Base-by-base conservation (phyloP, 192 early-diverging fungal genomes). In the Entophlyctis helioformis region DNA sequence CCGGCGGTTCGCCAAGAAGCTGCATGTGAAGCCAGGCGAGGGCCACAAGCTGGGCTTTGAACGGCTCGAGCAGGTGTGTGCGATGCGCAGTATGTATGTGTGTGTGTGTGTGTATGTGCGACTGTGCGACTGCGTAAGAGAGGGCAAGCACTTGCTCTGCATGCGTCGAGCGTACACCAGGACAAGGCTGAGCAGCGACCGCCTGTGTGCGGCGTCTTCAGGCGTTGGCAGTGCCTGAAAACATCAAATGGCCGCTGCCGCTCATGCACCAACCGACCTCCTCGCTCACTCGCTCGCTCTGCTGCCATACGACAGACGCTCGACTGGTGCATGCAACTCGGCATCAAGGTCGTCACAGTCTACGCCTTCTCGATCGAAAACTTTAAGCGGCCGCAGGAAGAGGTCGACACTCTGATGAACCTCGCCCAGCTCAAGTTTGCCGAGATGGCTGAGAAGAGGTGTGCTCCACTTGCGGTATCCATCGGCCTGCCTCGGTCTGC, bases 361-460 rank as follows among this genome's bases (percentile, higher is more conserved):
- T 99, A 87, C 62, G 96, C 96, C 20, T 96, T 99, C 69, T 91
- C 88, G 44, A 91, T 94, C 37, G 92, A 96, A 54, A 99, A 99
- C 68, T 99, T 97, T 59, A 89, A 87, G 54, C 72, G 96, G 27
- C 72, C 83, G 24, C 51, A 65, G 27, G 80, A 81, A 12, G 92
- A 98, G 61, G 91, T 99, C 2, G 63, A 83, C 2, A 67, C 71
- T 18, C 51, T 99, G 38, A 93, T 96, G 89, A 58, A 79, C 16
- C 48, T 96, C 12, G 82, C 85, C 26, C 64, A 69, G 36, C 64
- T 68, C 5, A 89, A 90, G 51, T 80, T 99, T 47, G 57, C 70
- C 7, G 81, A 85, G 39, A 71, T 97, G 39, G 76, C 76, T 1
- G 61, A 75, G 1, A 62, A 86, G 36, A 78, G 72, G 84, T 84